phyloP scores from a whole-genome alignment of 257 asterid species.

The Solanum paucissectum region DNA sequence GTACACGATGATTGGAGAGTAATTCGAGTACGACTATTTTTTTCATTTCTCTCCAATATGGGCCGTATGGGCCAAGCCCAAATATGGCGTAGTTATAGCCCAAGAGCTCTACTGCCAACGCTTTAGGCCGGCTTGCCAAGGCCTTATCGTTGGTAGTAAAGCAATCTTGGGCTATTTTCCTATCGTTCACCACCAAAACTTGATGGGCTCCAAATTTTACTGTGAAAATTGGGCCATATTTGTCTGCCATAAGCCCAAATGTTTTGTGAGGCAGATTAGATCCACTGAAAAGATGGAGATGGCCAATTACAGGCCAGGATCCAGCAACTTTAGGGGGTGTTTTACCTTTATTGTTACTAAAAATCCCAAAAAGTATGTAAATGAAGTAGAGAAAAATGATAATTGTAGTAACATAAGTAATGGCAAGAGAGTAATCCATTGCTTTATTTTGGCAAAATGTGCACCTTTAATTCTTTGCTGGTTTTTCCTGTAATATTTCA shows the following conservation, averaged over 20 bases:
- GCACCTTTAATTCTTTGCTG: background rate
- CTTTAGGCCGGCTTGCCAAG: slow-evolving; percentile 2
- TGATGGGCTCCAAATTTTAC: slow-evolving; percentile 5
- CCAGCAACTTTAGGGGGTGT: slow-evolving; percentile 8
- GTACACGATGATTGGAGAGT: slow-evolving; percentile 7
- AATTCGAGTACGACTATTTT: slow-evolving; percentile 7
- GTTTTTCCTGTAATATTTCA: background rate
- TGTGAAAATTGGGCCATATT: slow-evolving; percentile 22
- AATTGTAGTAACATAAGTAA: background rate
- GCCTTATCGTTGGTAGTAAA: background rate
- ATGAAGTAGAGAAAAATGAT: background rate
- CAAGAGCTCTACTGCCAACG: background rate
- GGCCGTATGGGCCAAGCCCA: slow-evolving; percentile 2
- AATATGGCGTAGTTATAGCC: slow-evolving; percentile 11
- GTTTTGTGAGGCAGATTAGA: slow-evolving; percentile 6
- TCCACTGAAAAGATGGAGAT: slow-evolving; percentile 19
- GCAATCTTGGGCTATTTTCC: slow-evolving; percentile 10
- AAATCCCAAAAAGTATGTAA: background rate
- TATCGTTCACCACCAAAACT: slow-evolving; percentile 8
- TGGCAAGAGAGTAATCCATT: background rate
- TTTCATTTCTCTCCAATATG: slow-evolving; percentile 19
- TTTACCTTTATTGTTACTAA: background rate
- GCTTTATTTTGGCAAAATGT: background rate
- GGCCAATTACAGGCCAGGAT: slow-evolving; percentile 21
- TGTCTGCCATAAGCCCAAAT: slow-evolving; percentile 16